Evolutionary conservation across 768 basidiomycete species (phyloP).

Genomic region (Daedaleopsis nitida): DNA sequence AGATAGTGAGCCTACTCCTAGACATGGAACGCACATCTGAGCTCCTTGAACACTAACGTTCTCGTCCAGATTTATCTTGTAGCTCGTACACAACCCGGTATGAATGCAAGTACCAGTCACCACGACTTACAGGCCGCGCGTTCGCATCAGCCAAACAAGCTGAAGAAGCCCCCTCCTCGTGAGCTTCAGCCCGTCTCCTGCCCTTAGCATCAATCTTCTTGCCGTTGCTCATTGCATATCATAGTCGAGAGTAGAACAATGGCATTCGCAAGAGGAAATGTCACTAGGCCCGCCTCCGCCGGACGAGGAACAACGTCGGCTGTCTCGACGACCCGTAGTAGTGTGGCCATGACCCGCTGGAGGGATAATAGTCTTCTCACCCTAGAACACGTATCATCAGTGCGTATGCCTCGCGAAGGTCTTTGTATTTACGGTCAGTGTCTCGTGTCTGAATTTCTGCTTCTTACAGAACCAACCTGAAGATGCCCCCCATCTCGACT

Average conservation of each 20-base stretch:
- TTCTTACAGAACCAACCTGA: background rate
- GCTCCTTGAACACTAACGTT: no score
- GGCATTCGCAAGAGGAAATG: background rate
- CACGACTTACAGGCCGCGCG: background rate
- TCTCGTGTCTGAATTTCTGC: no score
- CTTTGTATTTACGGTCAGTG: no score
- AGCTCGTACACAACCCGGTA: no score
- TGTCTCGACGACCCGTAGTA: background rate
- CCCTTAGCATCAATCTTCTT: background rate
- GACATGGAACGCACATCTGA: no score
- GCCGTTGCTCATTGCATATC: background rate
- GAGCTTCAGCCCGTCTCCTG: background rate
- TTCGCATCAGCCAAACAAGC: background rate
- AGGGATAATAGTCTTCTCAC: no score
- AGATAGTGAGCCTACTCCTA: no score
- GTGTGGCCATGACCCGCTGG: background rate
- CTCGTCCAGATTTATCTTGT: no score
- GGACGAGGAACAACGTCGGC: background rate
- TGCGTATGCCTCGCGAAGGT: no score
- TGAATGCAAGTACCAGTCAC: no score
- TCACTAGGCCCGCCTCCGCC: background rate
- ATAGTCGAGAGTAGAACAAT: background rate
- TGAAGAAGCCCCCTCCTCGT: background rate
- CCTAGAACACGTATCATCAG: no score
- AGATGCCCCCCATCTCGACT: background rate